Percentiles rank a stretch among this genome's conserved stretches.
phyloP scores from a whole-genome alignment of 495 filamentous ascomycete genomes.

The Trichoderma orchidacearum region DNA sequence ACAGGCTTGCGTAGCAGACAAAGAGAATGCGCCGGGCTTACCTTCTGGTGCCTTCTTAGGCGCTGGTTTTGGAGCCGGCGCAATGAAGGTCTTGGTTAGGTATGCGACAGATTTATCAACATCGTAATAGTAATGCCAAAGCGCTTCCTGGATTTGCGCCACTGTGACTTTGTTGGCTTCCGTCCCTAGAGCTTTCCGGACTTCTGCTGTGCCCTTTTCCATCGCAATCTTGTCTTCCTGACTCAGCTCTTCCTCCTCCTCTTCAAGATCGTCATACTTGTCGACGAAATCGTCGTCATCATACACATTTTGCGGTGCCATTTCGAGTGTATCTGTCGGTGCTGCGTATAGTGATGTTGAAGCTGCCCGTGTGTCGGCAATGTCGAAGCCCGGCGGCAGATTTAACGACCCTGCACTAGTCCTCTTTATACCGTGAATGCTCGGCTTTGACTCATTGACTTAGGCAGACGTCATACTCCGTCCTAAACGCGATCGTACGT shows the following conservation, averaged over 20 bases:
- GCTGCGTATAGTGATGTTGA: background rate
- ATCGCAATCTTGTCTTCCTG: conserved; percentile 46
- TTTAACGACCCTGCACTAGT: background rate
- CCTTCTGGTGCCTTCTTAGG: conserved; percentile 29
- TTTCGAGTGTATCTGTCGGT: background rate
- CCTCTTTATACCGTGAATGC: conserved; percentile 7
- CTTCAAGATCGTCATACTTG: conserved; percentile 42
- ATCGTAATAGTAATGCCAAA: conserved; percentile 97
- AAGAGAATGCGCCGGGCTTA: conserved; percentile 23
- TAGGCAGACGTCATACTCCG: background rate
- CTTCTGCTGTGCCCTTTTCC: conserved; percentile 37
- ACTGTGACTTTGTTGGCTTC: conserved; percentile 41
- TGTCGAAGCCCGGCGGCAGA: background rate
- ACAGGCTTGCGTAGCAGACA: background rate
- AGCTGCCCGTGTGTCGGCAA: too few species aligned
- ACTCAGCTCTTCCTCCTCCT: conserved; percentile 36
- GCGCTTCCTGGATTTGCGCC: conserved; percentile 68
- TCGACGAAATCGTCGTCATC: conserved; percentile 29
- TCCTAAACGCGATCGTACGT: too few species aligned
- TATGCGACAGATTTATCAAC: conserved; percentile 71
- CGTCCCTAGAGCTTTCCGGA: conserved; percentile 39
- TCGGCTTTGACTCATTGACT: conserved; percentile 9
- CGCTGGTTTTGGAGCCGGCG: conserved; percentile 10
- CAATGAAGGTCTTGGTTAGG: conserved; percentile 46
- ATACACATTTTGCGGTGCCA: conserved; percentile 22